Conservation (phyloP, 306 rosid genomes). For the Canavalia gladiata region DNA sequence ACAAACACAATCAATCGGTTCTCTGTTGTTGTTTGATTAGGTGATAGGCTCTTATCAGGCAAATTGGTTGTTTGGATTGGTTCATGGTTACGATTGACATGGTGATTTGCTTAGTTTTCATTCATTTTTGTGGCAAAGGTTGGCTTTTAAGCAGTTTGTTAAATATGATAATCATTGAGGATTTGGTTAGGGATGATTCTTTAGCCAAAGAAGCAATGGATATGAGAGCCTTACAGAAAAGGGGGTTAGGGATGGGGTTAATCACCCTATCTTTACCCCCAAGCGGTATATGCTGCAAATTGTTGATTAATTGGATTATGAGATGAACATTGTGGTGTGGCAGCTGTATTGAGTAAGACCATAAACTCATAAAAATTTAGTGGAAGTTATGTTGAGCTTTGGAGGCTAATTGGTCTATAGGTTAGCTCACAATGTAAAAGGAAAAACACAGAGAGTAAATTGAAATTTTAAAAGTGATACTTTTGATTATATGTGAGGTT, state of each 20-base stretch:
- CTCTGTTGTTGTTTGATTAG: slow-evolving; percentile 17
- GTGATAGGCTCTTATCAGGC: not conserved
- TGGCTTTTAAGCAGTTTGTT: slow-evolving; percentile 1
- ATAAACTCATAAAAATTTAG: not conserved
- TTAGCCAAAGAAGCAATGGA: not conserved
- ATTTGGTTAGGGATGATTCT: slow-evolving; percentile 12
- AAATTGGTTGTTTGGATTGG: slow-evolving; percentile 19
- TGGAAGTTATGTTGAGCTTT: slow-evolving; percentile 6
- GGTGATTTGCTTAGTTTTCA: slow-evolving; percentile 31
- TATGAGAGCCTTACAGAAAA: not conserved
- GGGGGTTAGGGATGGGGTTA: not conserved
- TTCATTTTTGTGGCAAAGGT: slow-evolving; percentile 31
- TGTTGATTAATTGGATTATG: slow-evolving; percentile 33
- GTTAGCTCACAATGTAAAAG: slow-evolving; percentile 13
- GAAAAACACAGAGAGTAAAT: not conserved
- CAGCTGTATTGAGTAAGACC: slow-evolving; percentile 15
- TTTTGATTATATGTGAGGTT: slow-evolving; percentile 8
- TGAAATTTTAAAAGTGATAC: slow-evolving; percentile 12
- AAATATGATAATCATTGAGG: not conserved
- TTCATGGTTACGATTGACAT: not conserved
- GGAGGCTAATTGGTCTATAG: not conserved
- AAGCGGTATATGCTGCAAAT: slow-evolving; percentile 6
- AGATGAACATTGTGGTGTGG: slow-evolving; percentile 26
- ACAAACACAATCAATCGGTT: not conserved
- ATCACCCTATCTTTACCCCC: not conserved